Base-by-base conservation (phyloP, 2,329 filamentous ascomycete species). In the Lecanosticta acicola region DNA sequence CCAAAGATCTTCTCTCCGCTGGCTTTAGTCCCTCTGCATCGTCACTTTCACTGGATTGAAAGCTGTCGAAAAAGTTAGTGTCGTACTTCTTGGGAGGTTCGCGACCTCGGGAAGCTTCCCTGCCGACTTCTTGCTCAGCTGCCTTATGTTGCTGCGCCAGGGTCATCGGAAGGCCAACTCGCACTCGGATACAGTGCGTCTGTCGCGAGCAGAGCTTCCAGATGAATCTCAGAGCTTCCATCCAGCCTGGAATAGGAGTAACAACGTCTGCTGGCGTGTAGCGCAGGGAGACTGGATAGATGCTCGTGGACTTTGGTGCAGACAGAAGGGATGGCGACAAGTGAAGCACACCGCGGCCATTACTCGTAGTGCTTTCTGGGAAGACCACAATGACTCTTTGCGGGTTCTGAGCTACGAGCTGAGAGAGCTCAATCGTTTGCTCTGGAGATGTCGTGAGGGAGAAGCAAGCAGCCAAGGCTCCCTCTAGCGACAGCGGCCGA, bases 361-460 rank as follows among this genome's bases (percentile, higher is more conserved):
- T 98, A 36, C 88, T 95, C 1, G 93, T 94, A 3, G 85, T 93
- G 68, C 85, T 91, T 70, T 98, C 93, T 10, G 93, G 91, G 65
- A 97, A 96, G 1, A 95, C 81, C 51, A 84, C 88, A 51, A 97
- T 79, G 48, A 87, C 79, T 37, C 88, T 81, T 46, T 79, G 75
- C 0, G 88, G 88, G 63, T 94, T 79, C 47, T 77, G 72, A 24
- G 73, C 68, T 9, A 89, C 64, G 3, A 97, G 75, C 3, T 64
- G 57, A 13, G 61, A 56, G 18, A 75, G 62, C 3, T 59, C 55
- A 5, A 62, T 54, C 1, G 64, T 50, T 1, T 69, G 43, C 10
- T 48, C 47, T 13, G 44, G 34, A 26, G 44, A 41, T 19, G 53
- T 43, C 14, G 55, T 42, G 7, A 63, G 41, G 20, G 39, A 43